Conservation (phyloP, 768 basidiomycete genomes). For the Suillus brevipes region DNA sequence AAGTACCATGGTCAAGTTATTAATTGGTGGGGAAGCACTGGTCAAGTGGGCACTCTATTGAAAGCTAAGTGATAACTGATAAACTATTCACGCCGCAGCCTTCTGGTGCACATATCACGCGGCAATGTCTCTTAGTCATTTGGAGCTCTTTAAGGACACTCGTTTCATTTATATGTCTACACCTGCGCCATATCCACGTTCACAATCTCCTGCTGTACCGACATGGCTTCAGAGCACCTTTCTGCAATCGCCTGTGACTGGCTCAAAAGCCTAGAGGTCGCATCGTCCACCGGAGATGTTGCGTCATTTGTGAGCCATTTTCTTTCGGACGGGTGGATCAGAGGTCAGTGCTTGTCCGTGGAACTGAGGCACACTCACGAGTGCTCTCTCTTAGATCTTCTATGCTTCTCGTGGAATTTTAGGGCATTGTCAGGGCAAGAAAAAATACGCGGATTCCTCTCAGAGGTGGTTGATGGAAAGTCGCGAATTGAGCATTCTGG, state of each 20-base stretch:
- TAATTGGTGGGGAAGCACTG: not conserved
- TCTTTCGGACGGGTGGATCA: not conserved
- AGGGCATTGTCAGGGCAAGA: not conserved
- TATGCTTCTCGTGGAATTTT: not conserved
- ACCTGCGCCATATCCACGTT: not conserved
- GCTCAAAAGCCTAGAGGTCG: not conserved
- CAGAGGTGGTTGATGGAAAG: not conserved
- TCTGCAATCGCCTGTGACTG: not conserved
- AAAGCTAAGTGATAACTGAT: not conserved
- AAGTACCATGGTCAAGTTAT: not conserved
- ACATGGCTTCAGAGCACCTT: not conserved
- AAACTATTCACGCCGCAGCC: not conserved
- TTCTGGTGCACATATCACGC: not conserved
- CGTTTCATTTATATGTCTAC: not conserved
- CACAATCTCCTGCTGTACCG: not conserved
- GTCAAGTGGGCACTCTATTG: not conserved
- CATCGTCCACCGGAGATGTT: not conserved
- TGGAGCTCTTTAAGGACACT: not conserved
- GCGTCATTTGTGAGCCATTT: not conserved
- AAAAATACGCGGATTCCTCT: not conserved
- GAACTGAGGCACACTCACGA: not conserved
- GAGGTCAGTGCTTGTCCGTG: not conserved
- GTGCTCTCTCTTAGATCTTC: not conserved
- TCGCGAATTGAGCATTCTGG: not conserved
- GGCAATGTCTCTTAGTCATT: not conserved